These are phyloP conservation scores for Craterostigma plantagineum DNA, from an alignment of 257 asterid genomes.

Conservation along the genomic window DNA sequence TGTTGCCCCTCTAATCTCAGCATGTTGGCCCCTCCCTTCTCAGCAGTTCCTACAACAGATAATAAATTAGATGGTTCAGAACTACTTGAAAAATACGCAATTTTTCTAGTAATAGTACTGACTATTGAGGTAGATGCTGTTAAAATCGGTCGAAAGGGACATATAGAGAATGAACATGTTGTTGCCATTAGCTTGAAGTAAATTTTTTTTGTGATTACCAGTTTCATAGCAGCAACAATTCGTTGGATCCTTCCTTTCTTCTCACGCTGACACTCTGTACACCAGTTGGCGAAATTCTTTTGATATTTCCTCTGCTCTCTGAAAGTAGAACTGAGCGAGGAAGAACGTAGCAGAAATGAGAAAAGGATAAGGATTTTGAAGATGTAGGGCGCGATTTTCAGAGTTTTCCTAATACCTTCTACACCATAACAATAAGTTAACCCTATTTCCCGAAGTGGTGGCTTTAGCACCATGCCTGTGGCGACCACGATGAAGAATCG, in stretches of 20 bases:
- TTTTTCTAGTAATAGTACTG: too few species aligned
- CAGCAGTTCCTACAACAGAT: slow-evolving; percentile 19
- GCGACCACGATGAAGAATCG: slow-evolving; percentile 92
- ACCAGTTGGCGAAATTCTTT: slow-evolving; percentile 77
- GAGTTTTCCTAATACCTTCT: slow-evolving; percentile 46
- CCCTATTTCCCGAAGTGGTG: slow-evolving; percentile 73
- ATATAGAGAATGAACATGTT: not conserved
- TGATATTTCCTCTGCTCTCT: slow-evolving; percentile 85
- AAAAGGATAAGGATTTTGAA: not conserved
- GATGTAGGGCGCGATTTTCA: not conserved
- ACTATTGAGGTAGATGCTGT: too few species aligned
- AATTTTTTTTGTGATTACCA: slow-evolving; percentile 29
- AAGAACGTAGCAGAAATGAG: not conserved
- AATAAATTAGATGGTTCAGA: not conserved
- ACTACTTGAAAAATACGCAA: too few species aligned
- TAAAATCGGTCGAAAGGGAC: not conserved
- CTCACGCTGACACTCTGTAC: slow-evolving; percentile 74
- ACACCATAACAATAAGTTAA: slow-evolving; percentile 81
- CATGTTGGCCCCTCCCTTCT: slow-evolving; percentile 12
- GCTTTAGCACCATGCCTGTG: slow-evolving; percentile 99
- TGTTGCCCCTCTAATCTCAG: slow-evolving; percentile 62
- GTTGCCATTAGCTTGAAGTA: too few species aligned
- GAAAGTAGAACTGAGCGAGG: slow-evolving; percentile 50
- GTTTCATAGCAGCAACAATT: slow-evolving; percentile 44
- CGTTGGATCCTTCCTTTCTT: slow-evolving; percentile 60